A percentile compares a stretch with the other conserved stretches of the same genome.
Evolutionary conservation across 2,329 filamentous ascomycete genomes (phyloP).

Genomic region (Huntiella decipiens): DNA sequence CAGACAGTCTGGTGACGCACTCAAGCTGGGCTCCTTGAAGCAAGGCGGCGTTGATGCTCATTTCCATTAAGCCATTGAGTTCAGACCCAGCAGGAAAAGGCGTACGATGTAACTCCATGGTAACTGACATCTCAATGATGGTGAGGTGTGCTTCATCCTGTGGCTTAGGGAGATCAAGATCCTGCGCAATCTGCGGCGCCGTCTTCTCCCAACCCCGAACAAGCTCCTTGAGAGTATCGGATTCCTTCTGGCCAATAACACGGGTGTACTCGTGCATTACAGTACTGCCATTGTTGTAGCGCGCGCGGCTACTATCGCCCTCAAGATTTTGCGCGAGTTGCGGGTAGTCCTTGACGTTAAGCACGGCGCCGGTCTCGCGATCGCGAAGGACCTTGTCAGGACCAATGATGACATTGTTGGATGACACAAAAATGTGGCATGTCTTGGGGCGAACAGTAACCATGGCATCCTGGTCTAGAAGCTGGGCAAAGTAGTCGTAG

Average conservation of each 20-base stretch:
- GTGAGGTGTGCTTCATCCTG: slow-evolving; percentile 34
- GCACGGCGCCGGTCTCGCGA: slow-evolving; percentile 21
- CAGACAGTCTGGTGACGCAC: slow-evolving; percentile 37
- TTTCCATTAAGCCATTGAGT: slow-evolving; percentile 39
- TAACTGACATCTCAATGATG: slow-evolving; percentile 43
- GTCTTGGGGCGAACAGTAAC: slow-evolving; percentile 37
- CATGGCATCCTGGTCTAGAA: slow-evolving; percentile 32
- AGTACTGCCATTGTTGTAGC: slow-evolving; percentile 28
- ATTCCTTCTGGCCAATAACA: slow-evolving; percentile 33
- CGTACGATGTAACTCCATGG: slow-evolving; percentile 37
- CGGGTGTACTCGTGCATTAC: slow-evolving; percentile 41
- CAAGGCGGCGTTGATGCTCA: slow-evolving; percentile 33
- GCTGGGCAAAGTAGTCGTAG: slow-evolving; percentile 41
- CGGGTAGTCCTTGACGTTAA: slow-evolving; percentile 32
- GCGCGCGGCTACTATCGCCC: slow-evolving; percentile 30
- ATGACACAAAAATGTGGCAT: slow-evolving; percentile 40
- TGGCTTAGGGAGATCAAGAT: slow-evolving; percentile 26
- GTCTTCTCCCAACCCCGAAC: slow-evolving; percentile 36
- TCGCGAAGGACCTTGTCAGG: slow-evolving; percentile 27
- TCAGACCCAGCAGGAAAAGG: slow-evolving; percentile 40
- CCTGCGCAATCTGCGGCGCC: slow-evolving; percentile 36
- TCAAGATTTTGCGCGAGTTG: slow-evolving; percentile 36
- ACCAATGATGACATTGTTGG: slow-evolving; percentile 30
- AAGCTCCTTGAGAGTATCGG: slow-evolving; percentile 34
- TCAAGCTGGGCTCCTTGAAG: slow-evolving; percentile 40